Conservation (phyloP, 2,329 filamentous ascomycete genomes). For the Curvularia spicifera region DNA sequence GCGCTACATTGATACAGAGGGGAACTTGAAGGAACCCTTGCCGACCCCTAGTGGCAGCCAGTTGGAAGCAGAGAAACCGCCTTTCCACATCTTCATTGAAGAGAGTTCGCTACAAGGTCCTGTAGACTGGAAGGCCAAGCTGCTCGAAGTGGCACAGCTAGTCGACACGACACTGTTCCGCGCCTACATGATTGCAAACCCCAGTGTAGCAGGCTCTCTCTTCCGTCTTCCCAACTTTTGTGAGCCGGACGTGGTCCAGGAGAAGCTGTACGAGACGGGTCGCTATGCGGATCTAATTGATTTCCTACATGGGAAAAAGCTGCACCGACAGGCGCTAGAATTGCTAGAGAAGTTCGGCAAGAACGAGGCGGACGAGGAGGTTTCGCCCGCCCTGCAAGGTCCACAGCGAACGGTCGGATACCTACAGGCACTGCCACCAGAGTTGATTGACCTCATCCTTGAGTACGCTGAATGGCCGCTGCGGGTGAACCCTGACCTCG, state of each 20-base stretch:
- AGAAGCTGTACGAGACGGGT: conserved; percentile 85
- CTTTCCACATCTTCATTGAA: conserved; percentile 54
- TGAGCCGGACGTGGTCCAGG: conserved; percentile 92
- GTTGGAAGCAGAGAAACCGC: conserved; percentile 47
- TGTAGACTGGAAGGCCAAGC: conserved; percentile 70
- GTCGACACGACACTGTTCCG: conserved; percentile 96
- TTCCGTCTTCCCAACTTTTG: conserved; percentile 98
- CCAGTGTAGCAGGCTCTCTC: conserved; percentile 82
- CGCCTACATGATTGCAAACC: conserved; percentile 90
- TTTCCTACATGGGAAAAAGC: conserved; percentile 93
- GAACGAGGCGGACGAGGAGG: conserved; percentile 55
- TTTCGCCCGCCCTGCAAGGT: conserved; percentile 69
- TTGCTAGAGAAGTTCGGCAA: conserved; percentile 81
- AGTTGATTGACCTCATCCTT: conserved; percentile 87
- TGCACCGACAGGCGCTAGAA: conserved; percentile 86
- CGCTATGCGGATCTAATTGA: conserved; percentile 96
- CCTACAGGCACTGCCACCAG: conserved; percentile 84
- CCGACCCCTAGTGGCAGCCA: conserved; percentile 53
- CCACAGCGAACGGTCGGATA: conserved; percentile 86
- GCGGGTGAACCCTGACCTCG: conserved; percentile 71
- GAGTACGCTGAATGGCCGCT: conserved; percentile 93
- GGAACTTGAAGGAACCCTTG: conserved; percentile 64
- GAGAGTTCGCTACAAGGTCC: conserved; percentile 36
- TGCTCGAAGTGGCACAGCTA: conserved; percentile 78
- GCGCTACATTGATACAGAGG: conserved; percentile 65